Evolutionary conservation across 768 basidiomycete genomes (phyloP).

Genomic region (Pleurotus djamor): DNA sequence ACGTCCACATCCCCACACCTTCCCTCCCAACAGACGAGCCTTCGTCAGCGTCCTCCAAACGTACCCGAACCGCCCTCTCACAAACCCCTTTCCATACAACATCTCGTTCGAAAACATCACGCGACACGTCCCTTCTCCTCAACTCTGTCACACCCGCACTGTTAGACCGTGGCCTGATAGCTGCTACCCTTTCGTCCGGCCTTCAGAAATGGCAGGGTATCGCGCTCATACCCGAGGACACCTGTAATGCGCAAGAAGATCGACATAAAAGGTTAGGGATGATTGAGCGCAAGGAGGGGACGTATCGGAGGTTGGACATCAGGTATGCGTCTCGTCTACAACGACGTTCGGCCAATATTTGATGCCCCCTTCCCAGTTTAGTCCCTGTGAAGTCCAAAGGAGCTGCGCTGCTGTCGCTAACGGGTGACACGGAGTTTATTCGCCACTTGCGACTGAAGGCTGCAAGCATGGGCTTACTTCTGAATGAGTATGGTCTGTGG

Average conservation of each 20-base stretch:
- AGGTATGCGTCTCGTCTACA: slow-evolving; percentile 22
- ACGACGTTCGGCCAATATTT: not conserved
- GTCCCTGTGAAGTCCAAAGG: slow-evolving; percentile 48
- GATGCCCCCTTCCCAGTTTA: slow-evolving; percentile 26
- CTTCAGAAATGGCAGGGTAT: slow-evolving; percentile 50
- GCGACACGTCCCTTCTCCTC: slow-evolving; percentile 23
- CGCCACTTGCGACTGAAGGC: slow-evolving; percentile 42
- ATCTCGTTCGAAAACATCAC: slow-evolving; percentile 1
- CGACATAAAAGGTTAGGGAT: slow-evolving; percentile 21
- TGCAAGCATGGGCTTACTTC: slow-evolving; percentile 36
- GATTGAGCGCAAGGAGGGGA: slow-evolving; percentile 27
- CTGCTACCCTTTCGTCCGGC: slow-evolving; percentile 26
- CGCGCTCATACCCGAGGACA: slow-evolving; percentile 39
- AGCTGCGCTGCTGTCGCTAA: slow-evolving; percentile 50
- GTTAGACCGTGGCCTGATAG: slow-evolving; percentile 41
- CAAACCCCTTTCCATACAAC: slow-evolving; percentile 3
- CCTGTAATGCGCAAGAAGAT: slow-evolving; percentile 15
- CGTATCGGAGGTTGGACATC: slow-evolving; percentile 36
- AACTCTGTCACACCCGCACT: slow-evolving; percentile 40
- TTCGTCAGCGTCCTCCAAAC: slow-evolving; percentile 5
- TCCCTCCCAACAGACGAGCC: slow-evolving; percentile 12
- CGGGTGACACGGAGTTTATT: slow-evolving; percentile 53
- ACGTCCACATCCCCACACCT: slow-evolving; percentile 40
- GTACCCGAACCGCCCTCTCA: slow-evolving; percentile 5
- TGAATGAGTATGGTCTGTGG: slow-evolving; percentile 70